Evolutionary conservation across 1,284 basidiomycete genomes (phyloP).

Genomic region (Cutaneotrichosporon daszewskae): DNA sequence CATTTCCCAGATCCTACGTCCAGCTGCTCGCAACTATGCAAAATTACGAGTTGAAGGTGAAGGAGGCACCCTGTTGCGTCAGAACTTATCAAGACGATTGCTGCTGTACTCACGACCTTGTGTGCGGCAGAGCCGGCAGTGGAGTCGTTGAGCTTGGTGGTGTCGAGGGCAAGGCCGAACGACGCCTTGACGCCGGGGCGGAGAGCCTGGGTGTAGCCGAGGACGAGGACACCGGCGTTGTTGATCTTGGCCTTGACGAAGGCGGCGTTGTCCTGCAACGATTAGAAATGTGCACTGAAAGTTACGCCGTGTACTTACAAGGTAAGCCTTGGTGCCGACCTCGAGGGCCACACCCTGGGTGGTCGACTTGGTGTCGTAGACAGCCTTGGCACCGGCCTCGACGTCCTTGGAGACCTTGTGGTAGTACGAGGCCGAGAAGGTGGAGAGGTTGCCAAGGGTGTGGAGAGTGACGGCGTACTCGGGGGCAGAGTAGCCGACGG

Average conservation of each 20-base stretch:
- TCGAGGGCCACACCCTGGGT: conserved; percentile 84
- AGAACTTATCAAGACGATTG: too few species aligned
- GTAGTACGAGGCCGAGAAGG: conserved; percentile 96
- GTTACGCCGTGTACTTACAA: too few species aligned
- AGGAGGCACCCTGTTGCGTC: conserved; percentile 53
- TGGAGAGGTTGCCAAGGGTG: conserved; percentile 89
- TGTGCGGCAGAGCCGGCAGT: conserved; percentile 51
- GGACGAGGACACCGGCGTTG: conserved; percentile 83
- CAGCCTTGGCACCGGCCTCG: conserved; percentile 95
- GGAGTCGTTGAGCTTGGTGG: conserved; percentile 72
- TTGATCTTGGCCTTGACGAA: conserved; percentile 99
- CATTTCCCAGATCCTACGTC: conserved; percentile 12
- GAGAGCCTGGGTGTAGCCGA: conserved; percentile 87
- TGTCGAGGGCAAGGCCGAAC: conserved; percentile 88
- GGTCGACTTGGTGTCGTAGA: conserved; percentile 91
- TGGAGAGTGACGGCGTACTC: conserved; percentile 96
- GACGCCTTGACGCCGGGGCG: conserved; percentile 90
- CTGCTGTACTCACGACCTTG: too few species aligned
- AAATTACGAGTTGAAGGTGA: conserved; percentile 53
- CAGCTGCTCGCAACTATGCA: neutral
- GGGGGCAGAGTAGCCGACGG: conserved; percentile 78
- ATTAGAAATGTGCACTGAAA: too few species aligned
- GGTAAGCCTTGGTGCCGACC: conserved; percentile 85
- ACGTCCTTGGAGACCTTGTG: conserved; percentile 88
- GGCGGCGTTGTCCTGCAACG: conserved; percentile 80